Evolutionary conservation across 768 basidiomycete genomes (phyloP).

Genomic region (Kwoniella newhampshirensis): DNA sequence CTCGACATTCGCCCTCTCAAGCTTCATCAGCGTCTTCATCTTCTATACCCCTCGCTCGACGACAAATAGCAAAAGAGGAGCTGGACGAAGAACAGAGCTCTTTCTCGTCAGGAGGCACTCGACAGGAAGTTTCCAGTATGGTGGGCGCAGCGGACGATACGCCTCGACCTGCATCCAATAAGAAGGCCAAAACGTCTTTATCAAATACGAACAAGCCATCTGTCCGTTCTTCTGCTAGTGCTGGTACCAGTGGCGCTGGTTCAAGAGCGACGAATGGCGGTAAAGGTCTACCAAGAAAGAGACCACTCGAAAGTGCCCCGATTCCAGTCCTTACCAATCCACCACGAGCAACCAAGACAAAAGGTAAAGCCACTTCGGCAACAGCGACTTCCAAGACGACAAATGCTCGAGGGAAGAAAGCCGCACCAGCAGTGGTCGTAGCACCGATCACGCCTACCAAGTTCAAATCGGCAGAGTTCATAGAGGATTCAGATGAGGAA

Average conservation of each 20-base stretch:
- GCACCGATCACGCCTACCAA: conserved; percentile 20
- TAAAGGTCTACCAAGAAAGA: conserved; percentile 22
- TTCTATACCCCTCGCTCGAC: conserved; percentile 11
- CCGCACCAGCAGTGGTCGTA: neutral
- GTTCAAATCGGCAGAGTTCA: conserved; percentile 39
- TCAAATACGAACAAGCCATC: neutral
- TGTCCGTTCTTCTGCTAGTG: neutral
- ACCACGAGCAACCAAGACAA: neutral
- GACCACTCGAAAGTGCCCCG: conserved; percentile 17
- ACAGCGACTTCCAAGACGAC: neutral
- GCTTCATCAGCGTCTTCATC: conserved; percentile 15
- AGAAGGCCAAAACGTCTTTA: neutral
- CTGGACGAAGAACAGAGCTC: neutral
- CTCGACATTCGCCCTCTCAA: conserved; percentile 1
- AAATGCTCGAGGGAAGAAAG: neutral
- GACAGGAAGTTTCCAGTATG: neutral
- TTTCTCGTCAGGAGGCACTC: neutral
- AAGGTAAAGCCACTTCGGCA: conserved; percentile 7
- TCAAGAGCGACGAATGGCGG: conserved; percentile 12
- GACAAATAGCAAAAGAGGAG: neutral
- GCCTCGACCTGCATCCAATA: conserved; percentile 1
- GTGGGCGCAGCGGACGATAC: conserved; percentile 5
- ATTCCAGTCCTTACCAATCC: conserved; percentile 11
- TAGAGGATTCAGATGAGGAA: conserved; percentile 48
- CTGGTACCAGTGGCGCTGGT: neutral